Conservation (phyloP, 1,284 basidiomycete genomes). For the Cutaneotrichosporon cavernicola region DNA sequence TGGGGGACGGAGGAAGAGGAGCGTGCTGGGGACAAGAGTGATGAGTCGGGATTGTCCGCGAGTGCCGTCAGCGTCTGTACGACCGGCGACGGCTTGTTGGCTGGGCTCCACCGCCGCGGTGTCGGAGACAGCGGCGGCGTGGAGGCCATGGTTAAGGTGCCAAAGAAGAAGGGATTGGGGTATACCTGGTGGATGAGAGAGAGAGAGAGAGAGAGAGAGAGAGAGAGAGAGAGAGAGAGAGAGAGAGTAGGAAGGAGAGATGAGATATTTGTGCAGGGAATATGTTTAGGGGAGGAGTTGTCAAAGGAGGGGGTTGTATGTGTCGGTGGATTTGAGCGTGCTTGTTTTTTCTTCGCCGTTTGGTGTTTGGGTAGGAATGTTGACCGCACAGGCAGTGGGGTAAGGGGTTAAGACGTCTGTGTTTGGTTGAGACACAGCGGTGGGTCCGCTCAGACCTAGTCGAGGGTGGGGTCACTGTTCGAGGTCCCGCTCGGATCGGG, state of each 20-base stretch:
- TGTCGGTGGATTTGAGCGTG: neutral
- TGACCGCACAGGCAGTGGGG: neutral
- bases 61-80: constrained; percentile 28
- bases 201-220: neutral
- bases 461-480: neutral
- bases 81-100: constrained; percentile 32
- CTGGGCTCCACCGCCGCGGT: constrained; percentile 40
- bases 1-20: constrained; percentile 18
- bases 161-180: neutral
- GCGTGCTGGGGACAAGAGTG: constrained; percentile 22
- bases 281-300: neutral
- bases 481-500: neutral
- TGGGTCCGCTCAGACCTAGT: constrained; percentile 1
- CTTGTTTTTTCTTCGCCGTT: constrained; percentile 3
- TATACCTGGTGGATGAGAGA: neutral
- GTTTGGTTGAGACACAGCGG: neutral
- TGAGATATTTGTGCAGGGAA: constrained; percentile 1
- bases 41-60: constrained; percentile 13
- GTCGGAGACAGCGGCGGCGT: constrained; percentile 45
- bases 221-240: neutral
- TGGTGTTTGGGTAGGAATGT: neutral
- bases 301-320: neutral
- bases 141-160: constrained; percentile 20
- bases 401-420: neutral
- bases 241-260: neutral